These are phyloP conservation scores for Hortiboletus flavorubellus DNA, from an alignment of 768 basidiomycete genomes.

Conservation along the genomic window DNA sequence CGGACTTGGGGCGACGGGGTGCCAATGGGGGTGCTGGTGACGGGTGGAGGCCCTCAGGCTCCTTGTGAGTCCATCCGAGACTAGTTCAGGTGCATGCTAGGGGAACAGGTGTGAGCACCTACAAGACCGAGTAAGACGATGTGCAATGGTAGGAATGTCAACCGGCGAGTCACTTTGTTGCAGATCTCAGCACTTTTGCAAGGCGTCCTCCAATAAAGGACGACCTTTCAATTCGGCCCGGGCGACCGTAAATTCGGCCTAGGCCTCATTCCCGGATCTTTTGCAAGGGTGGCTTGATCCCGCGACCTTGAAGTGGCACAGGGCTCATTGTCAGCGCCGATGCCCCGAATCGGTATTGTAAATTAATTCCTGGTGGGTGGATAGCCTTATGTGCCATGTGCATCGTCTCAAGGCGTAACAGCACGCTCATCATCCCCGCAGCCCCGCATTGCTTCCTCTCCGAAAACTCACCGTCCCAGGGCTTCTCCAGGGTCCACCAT, in stretches of 20 bases:
- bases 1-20: slow-evolving; percentile 41
- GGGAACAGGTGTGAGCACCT: no score
- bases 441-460: neutral
- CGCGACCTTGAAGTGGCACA: no score
- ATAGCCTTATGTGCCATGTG: neutral
- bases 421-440: neutral
- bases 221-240: no score
- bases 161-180: no score
- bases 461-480: neutral
- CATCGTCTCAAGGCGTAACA: neutral
- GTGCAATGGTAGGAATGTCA: no score
- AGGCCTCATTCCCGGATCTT: no score
- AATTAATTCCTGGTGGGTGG: neutral
- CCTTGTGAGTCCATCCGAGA: slow-evolving; percentile 45
- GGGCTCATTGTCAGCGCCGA: neutral
- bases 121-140: no score
- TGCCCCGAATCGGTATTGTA: neutral
- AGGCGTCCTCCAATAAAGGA: no score
- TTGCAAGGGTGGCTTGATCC: neutral
- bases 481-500: neutral
- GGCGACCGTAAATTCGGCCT: no score
- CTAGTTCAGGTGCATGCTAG: slow-evolving; percentile 36
- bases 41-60: slow-evolving; percentile 40
- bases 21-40: slow-evolving; percentile 37
- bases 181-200: no score